Base-by-base conservation (phyloP, 2,329 filamentous ascomycete genomes). In the Trichoderma brevicompactum region DNA sequence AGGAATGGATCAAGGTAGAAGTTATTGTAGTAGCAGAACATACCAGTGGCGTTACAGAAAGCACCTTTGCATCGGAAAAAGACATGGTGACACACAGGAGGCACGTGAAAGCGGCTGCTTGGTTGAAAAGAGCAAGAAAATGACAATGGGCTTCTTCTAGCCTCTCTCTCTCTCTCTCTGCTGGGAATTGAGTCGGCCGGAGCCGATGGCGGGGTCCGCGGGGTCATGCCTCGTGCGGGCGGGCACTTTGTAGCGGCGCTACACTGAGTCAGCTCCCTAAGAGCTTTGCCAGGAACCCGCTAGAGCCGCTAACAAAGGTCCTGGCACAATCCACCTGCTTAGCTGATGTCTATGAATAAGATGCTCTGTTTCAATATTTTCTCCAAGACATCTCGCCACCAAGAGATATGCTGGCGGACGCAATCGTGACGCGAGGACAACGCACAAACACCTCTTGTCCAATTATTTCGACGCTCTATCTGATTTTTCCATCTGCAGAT, bases 11-110 rank as follows among this genome's bases (percentile, higher is more conserved):
- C 2, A 46, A 5, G 44, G n/a, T 9, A 1, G n/a, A 36, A 41
- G 9, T 53, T 12, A 9, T 32, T 41, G 70, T 75, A 28, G 23
- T 2, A 28, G n/a, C 13, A 2, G 23, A 13, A 60, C 56, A 9
- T 76, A 84, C 82, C 67, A 85, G 72, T 43, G 81, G 79, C 69
- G 77, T 78, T 0, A 76, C 78, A 15, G 78, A 79, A 34, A 81
- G 66, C 32, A 83, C 74, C 69, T 81, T 83, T 5, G 80, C 75
- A 36, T 80, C 72, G 41, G 73, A 68, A 56, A 78, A 72, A 54
- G 81, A 80, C 81, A 83, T 83, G 62, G 44, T 66, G 59, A 49
- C 9, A 19, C n/a, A n/a, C 32, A 40, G 6, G 46, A 9, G 36
- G 34, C 50, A 28, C 23, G 49, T 34, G 28, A 40, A 38, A 28